phyloP scores from a whole-genome alignment of 768 basidiomycete species.

The Sarcodon aspratus region DNA sequence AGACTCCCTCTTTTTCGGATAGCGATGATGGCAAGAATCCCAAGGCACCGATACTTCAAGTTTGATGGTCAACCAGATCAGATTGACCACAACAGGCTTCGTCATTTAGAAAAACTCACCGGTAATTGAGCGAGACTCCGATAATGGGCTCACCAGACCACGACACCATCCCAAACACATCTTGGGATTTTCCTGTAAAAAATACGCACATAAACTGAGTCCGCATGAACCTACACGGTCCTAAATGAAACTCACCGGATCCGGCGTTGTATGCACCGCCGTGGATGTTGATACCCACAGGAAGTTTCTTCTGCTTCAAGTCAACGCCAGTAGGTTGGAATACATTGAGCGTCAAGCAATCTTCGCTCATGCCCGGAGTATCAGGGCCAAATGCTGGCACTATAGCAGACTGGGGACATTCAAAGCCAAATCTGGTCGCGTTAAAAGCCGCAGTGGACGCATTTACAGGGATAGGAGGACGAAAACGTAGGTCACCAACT shows the following conservation, averaged over 20 bases:
- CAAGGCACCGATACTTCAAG: conserved; percentile 15
- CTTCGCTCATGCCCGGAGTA: not conserved
- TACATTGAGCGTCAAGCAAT: not conserved
- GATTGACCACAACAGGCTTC: conserved; percentile 41
- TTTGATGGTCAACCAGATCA: conserved; percentile 61
- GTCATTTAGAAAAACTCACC: conserved; percentile 36
- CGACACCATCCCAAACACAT: not conserved
- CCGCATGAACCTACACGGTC: too few species aligned
- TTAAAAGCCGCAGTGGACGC: not conserved
- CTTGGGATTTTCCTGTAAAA: too few species aligned
- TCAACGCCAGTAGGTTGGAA: not conserved
- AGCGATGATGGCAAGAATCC: not conserved
- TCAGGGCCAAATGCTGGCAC: not conserved
- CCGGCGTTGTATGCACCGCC: not conserved
- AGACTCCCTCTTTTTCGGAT: not conserved
- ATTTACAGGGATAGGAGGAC: conserved; percentile 16
- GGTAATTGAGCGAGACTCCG: not conserved
- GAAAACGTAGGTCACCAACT: conserved; percentile 32
- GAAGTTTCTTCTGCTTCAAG: not conserved
- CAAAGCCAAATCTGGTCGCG: not conserved
- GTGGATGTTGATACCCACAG: not conserved
- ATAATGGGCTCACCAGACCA: not conserved
- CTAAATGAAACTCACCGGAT: not conserved
- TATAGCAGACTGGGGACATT: not conserved
- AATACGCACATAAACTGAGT: too few species aligned